Base-by-base conservation (phyloP, 2,329 filamentous ascomycete species). In the Hypoxylon rubiginosum region DNA sequence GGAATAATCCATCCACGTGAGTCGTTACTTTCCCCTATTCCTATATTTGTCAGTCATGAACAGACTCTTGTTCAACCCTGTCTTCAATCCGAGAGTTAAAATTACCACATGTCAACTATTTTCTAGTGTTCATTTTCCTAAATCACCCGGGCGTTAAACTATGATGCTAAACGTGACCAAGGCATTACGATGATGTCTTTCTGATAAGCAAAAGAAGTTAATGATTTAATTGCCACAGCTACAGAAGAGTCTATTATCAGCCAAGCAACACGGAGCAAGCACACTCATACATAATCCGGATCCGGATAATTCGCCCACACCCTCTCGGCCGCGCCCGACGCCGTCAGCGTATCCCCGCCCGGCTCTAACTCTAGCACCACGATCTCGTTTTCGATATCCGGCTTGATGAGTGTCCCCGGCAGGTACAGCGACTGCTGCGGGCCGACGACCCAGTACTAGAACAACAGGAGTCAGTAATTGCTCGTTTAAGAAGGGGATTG, bases 391-490 rank as follows among this genome's bases (percentile, higher is more conserved):
- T 69, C 68, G 8, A 70, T 70, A 4, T 63, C 60, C 17, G 71
- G 58, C 45, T 78, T 77, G 32, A 83, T 51, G 10, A 80, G 66
- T 15, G 76, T 78, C 1, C 82, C 82, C 0, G 82, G 83, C 1
- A 84, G 62, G 62, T 83, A 85, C 4, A 84, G 69, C n/a, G 77
- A 79, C 71, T 84, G 82, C 72, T 84, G 83, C 1, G 82, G 82
- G 0, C 82, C 83, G 34, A 84, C 73, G 13, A 74, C 72, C 83
- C 82, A 85, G 67, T 83, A 84, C 21, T n/a, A n/a, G n/a, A n/a
- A n/a, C n/a, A n/a, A n/a, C n/a, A n/a, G n/a, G n/a, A n/a, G n/a
- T n/a, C n/a, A n/a, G n/a, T n/a, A n/a, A n/a, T n/a, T n/a, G n/a
- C n/a, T n/a, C n/a, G n/a, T n/a, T n/a, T n/a, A n/a, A n/a, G n/a